Base-by-base conservation (phyloP, 202 grass and related monocot species). In the Eragrostis tef region DNA sequence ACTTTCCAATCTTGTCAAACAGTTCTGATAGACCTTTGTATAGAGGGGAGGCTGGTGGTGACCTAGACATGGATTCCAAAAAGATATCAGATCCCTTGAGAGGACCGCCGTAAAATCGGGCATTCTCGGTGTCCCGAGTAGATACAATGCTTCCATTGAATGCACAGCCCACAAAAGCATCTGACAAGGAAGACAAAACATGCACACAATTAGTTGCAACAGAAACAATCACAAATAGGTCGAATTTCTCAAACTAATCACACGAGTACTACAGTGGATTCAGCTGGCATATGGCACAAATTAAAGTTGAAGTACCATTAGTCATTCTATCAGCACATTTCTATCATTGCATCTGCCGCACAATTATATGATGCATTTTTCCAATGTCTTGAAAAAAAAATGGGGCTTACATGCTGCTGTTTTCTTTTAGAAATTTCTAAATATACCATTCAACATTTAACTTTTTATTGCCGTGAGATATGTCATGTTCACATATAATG, bases 151-250 rank as follows among this genome's bases (percentile, higher is more conserved):
- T 90, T 52, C 94, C 94, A 79, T 93, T 97, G 56, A 97, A 54
- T 6, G 87, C 91, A 78, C 94, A 97, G 65, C 94, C 94, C 58
- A 97, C 82, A 87, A 97, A 97, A 71, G 94, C 94, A 88, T 89
- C 94, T 89, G 87, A 64, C 60, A 61, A 44, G 46, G 22, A 72
- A 42, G 16, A 70, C 6, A 63, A 1, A 70, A 60, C 22, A 76
- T 47, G 49, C 12, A 43, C 12, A 43, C 6, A 59, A 11, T 52
- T 53, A 70, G 62, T 75, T 57, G 27, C 34, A 67, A 34, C 75
- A 62, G 24, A 69, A 70, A 86, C 0, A 21, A 62, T 58, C 62
- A 68, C 7, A 16, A 68, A 80, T 43, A 27, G 9, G 21, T 14
- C 27, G 31, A 60, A 26, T 70, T 70, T 45, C 61, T 41, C 34